These are phyloP conservation scores for Kwoniella dendrophila DNA, from an alignment of 768 basidiomycete species.

Conservation along the genomic window DNA sequence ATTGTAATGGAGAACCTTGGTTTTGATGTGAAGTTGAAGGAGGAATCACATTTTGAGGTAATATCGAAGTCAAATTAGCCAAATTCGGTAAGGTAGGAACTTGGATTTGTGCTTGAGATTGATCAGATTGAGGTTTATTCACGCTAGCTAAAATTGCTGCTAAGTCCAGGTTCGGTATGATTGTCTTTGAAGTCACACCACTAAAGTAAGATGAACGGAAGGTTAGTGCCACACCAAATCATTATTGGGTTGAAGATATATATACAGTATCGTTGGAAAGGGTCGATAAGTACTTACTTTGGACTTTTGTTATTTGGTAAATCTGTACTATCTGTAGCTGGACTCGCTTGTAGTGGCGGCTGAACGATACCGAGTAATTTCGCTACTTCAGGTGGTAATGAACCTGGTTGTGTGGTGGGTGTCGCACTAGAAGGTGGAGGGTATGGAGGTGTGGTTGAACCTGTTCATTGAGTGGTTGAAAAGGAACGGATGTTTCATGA, in stretches of 20 bases:
- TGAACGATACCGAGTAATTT: slow-evolving; percentile 39
- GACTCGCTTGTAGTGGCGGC: not conserved
- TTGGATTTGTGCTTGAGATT: slow-evolving; percentile 1
- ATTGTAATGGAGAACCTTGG: not conserved
- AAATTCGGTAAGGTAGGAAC: slow-evolving; percentile 15
- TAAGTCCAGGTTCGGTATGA: slow-evolving; percentile 26
- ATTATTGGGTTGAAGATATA: too few species aligned
- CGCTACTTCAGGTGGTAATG: slow-evolving; percentile 40
- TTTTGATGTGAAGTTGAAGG: not conserved
- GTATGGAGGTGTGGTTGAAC: slow-evolving; percentile 25
- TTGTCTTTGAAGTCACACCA: slow-evolving; percentile 5
- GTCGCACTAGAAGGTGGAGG: slow-evolving; percentile 11
- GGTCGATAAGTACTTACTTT: slow-evolving; percentile 7
- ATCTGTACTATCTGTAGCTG: not conserved
- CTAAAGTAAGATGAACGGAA: too few species aligned
- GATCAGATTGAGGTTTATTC: slow-evolving; percentile 13
- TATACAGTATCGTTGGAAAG: not conserved
- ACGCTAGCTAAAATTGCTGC: slow-evolving; percentile 40
- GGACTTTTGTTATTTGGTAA: not conserved
- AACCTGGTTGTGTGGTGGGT: slow-evolving; percentile 7
- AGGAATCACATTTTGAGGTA: slow-evolving; percentile 16
- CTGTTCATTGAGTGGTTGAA: slow-evolving; percentile 14
- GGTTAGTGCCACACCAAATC: too few species aligned
- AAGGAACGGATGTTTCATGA: not conserved
- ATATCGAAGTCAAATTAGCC: slow-evolving; percentile 26